phyloP scores from a whole-genome alignment of 2,329 filamentous ascomycete genomes.

The Fusarium pseudoanthophilum region DNA sequence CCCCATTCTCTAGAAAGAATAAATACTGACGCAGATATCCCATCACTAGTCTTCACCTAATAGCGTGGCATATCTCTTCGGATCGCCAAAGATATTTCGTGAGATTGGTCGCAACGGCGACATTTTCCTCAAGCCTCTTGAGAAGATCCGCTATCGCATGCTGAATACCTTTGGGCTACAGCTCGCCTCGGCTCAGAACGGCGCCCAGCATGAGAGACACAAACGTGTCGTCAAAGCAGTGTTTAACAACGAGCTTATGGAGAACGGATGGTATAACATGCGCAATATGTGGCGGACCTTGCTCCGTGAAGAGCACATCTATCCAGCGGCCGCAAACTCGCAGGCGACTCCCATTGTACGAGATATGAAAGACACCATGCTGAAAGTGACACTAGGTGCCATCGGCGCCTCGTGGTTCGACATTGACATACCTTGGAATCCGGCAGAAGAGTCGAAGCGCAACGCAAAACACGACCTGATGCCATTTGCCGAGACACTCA shows the following conservation, averaged over 20 bases:
- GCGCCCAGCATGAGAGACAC: not conserved
- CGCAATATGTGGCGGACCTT: not conserved
- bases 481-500: not conserved
- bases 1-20: fast-evolving
- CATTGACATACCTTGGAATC: not conserved
- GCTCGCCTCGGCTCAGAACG: not conserved
- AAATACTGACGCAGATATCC: fast-evolving
- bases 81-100: not conserved
- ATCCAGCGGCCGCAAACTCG: not conserved
- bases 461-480: not conserved
- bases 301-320: not conserved
- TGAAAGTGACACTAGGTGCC: not conserved
- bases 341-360: not conserved
- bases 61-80: not conserved
- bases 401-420: not conserved
- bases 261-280: not conserved
- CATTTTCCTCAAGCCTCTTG: not conserved
- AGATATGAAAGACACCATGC: not conserved
- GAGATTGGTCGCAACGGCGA: not conserved
- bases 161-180: not conserved
- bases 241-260: not conserved
- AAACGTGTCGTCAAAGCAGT: not conserved
- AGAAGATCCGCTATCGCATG: not conserved
- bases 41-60: not conserved
- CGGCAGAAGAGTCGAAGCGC: not conserved